Percentiles rank a stretch among this genome's conserved stretches.
These are phyloP conservation scores for Nyssa sinensis DNA, from an alignment of 148 eudicot species.

Conservation along the genomic window DNA sequence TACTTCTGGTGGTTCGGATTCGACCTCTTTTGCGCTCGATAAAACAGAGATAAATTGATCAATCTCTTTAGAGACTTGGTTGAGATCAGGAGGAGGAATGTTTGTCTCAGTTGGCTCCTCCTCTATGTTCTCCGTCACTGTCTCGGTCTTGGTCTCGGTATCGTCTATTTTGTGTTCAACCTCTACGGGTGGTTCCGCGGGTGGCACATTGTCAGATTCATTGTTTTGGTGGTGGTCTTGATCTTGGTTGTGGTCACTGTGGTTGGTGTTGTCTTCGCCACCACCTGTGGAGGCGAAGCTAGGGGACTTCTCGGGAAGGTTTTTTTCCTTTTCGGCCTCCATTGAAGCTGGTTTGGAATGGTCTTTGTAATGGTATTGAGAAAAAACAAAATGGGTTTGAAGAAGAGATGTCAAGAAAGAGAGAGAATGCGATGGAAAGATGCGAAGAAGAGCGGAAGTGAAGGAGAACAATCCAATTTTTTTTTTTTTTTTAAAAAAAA, in stretches of 20 bases:
- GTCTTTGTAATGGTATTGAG: neutral
- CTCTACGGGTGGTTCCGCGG: neutral
- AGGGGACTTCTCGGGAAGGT: slow-evolving; percentile 9
- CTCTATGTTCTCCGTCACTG: slow-evolving; percentile 5
- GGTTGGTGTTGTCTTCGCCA: neutral
- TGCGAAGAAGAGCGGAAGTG: neutral
- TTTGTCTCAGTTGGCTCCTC: neutral
- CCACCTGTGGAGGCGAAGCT: neutral
- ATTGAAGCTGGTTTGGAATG: neutral
- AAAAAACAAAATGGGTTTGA: no score
- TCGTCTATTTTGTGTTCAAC: neutral
- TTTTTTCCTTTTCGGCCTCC: slow-evolving; percentile 29
- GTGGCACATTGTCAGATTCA: neutral
- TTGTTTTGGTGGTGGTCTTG: neutral
- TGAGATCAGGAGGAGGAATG: slow-evolving; percentile 31
- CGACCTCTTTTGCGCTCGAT: neutral
- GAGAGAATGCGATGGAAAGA: neutral
- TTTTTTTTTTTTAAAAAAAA: neutral
- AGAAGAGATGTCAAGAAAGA: neutral
- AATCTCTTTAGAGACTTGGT: slow-evolving; percentile 32
- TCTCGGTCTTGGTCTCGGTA: neutral
- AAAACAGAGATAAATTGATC: slow-evolving; percentile 29
- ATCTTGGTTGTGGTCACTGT: neutral
- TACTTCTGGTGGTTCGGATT: slow-evolving; percentile 27
- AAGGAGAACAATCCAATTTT: neutral